Conservation (phyloP, 2,329 filamentous ascomycete genomes). For the Dothidotthia symphoricarpi region DNA sequence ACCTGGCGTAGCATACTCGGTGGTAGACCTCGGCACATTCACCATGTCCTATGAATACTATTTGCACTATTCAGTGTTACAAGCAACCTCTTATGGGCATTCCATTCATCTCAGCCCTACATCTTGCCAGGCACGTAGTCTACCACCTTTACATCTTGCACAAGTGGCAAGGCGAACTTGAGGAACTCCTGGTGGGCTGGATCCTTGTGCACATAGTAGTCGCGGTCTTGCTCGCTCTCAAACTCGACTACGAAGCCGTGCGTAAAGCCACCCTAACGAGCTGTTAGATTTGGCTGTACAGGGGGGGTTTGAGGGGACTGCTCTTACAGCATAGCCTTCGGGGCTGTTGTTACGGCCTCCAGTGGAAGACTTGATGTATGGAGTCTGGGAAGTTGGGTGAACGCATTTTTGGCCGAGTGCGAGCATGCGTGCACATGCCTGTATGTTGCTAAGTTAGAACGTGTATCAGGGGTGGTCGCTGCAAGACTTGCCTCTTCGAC, state of each 20-base stretch:
- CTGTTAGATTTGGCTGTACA: not conserved
- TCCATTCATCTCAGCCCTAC: slow-evolving; percentile 22
- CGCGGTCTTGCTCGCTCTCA: slow-evolving; percentile 59
- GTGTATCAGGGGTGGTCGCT: slow-evolving; percentile 1
- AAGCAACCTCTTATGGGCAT: too few relatives aligned
- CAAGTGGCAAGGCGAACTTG: slow-evolving; percentile 48
- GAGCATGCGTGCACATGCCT: slow-evolving; percentile 60
- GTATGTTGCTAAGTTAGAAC: slow-evolving; percentile 10
- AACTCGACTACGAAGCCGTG: slow-evolving; percentile 72
- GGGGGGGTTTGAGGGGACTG: not conserved
- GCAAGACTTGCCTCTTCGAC: slow-evolving; percentile 53
- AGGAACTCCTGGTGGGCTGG: slow-evolving; percentile 62
- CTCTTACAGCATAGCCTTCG: slow-evolving; percentile 59
- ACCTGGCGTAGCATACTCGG: slow-evolving; percentile 26
- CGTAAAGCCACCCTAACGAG: slow-evolving; percentile 56
- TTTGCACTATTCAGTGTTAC: too few relatives aligned
- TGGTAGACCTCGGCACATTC: slow-evolving; percentile 18
- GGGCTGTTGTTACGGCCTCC: slow-evolving; percentile 63
- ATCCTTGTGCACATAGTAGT: slow-evolving; percentile 67
- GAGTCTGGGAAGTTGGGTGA: slow-evolving; percentile 57
- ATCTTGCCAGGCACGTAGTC: slow-evolving; percentile 60
- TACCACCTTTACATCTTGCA: slow-evolving; percentile 58
- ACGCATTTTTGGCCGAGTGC: slow-evolving; percentile 58
- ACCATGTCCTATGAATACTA: slow-evolving; percentile 1
- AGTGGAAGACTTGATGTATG: slow-evolving; percentile 59